Evolutionary conservation across 1,284 basidiomycete species (phyloP), one percentile per base, ranked within the genome.

Genomic region (Ceratobasidium sp.): DNA sequence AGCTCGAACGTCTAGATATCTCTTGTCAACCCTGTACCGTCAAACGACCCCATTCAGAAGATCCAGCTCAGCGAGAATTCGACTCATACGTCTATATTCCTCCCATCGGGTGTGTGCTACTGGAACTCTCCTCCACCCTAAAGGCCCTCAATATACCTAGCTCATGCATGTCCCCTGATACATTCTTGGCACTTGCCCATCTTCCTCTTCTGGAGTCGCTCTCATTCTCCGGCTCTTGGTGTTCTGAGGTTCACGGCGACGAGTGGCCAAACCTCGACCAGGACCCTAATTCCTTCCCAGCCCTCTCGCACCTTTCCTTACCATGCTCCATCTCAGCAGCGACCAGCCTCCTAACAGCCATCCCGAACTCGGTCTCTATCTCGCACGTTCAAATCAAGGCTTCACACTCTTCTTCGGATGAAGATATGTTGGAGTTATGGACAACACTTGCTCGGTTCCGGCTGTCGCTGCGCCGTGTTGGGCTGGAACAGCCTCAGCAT

Each of bases 21-120:
- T 42, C 44, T 26, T 75, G 55, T 40, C 72, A 55, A n/a, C 72
- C 51, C 18, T 46, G 46, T 68, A n/a, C 23, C 40, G 58, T 33
- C 18, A 72, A 72, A 51, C 26, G 20, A 42, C 18, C 66, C 5
- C 18, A 40, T 23, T 12, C 12, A 7, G 70, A 72, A 10, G 23
- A 39, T 13, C 66, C 44, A 42, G 18, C 20, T n/a, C 72, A 63
- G 13, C 33, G 72, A 39, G 61, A 75, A 12, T 44, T 49, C 7
- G 72, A 63, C 28, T 39, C 72, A 5, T 75, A 75, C n/a, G n/a
- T 75, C 26, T 75, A 75, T 33, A 46, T 75, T 26, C 72, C 72
- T 39, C 58, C 46, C 18, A 75, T 75, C 39, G 42, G 42, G 23
- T n/a, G 49, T n/a, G 15, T 49, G 2, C 61, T 66, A 6, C 26